Conservation (phyloP, 2,329 filamentous ascomycete genomes). For the Emydomyces testavorans region DNA sequence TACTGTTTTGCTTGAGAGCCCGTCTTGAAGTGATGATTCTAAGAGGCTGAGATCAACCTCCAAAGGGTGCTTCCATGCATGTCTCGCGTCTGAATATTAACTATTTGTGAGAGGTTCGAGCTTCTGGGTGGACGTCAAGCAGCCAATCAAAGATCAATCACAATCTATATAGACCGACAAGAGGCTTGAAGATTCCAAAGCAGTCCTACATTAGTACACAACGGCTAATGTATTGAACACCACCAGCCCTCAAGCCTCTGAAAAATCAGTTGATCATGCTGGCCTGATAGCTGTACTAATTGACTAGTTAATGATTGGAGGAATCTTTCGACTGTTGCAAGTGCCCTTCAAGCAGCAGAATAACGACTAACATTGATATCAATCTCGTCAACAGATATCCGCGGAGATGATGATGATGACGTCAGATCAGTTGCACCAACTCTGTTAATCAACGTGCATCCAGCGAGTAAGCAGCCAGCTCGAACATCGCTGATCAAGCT, state of each 20-base stretch:
- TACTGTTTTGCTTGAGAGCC: no score
- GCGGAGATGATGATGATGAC: slow-evolving; percentile 5
- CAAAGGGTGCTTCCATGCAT: background rate
- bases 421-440: slow-evolving; percentile 8
- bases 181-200: slow-evolving; percentile 5
- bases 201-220: slow-evolving; percentile 3
- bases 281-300: no score
- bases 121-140: background rate
- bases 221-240: no score
- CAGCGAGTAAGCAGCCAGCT: background rate
- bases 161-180: background rate
- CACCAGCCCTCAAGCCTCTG: no score
- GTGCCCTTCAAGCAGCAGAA: no score
- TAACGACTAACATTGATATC: background rate
- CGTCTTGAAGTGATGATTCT: no score
- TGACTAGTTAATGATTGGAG: no score
- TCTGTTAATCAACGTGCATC: slow-evolving; percentile 3
- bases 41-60: no score
- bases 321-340: no score
- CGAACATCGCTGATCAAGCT: background rate
- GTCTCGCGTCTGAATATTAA: no score
- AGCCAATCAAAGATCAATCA: slow-evolving; percentile 2
- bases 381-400: slow-evolving; percentile 1
- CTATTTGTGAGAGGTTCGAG: background rate
- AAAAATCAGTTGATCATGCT: no score